These are phyloP conservation scores for Zymoseptoria crescenta DNA, from an alignment of 2,329 filamentous ascomycete species.

Conservation along the genomic window DNA sequence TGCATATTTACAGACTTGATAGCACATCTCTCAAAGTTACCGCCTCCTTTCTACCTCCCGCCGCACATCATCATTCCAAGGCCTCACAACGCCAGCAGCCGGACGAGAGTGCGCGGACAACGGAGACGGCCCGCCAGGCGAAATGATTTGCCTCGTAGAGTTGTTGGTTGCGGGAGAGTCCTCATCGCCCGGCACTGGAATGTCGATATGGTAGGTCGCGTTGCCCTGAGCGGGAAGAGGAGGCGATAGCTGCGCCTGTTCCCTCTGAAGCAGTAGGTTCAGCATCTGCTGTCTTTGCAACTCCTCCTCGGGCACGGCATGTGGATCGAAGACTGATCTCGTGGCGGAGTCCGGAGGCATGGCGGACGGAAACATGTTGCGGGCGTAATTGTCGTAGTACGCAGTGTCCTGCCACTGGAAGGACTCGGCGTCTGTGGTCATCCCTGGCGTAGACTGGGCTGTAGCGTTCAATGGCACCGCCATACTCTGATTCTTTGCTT, in stretches of 20 bases:
- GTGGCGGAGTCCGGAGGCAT: slow-evolving; percentile 11
- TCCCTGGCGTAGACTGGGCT: neutral
- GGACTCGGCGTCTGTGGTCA: slow-evolving; percentile 8
- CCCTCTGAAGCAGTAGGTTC: slow-evolving; percentile 34
- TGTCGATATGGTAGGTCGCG: slow-evolving; percentile 37
- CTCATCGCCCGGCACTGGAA: slow-evolving; percentile 24
- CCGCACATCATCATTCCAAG: slow-evolving; percentile 16
- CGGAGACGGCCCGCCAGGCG: slow-evolving; percentile 9
- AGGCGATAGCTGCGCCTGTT: slow-evolving; percentile 11
- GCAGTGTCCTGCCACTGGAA: slow-evolving; percentile 28
- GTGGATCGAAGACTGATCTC: slow-evolving; percentile 23
- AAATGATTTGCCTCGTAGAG: slow-evolving; percentile 20
- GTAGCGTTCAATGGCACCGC: neutral
- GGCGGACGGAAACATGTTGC: slow-evolving; percentile 39
- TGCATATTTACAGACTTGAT: too few species aligned
- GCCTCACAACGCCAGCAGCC: slow-evolving; percentile 13
- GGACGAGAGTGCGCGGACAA: slow-evolving; percentile 13
- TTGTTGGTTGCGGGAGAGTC: slow-evolving; percentile 17
- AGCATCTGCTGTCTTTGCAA: slow-evolving; percentile 45
- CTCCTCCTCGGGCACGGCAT: slow-evolving; percentile 40
- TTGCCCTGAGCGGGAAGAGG: slow-evolving; percentile 28
- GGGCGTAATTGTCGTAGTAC: slow-evolving; percentile 39
- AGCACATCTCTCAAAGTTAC: neutral
- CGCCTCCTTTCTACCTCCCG: slow-evolving; percentile 1
- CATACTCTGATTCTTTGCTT: slow-evolving; percentile 6